These are phyloP conservation scores for Colletotrichum orchidophilum DNA, from an alignment of 2,329 filamentous ascomycete genomes.

Conservation along the genomic window DNA sequence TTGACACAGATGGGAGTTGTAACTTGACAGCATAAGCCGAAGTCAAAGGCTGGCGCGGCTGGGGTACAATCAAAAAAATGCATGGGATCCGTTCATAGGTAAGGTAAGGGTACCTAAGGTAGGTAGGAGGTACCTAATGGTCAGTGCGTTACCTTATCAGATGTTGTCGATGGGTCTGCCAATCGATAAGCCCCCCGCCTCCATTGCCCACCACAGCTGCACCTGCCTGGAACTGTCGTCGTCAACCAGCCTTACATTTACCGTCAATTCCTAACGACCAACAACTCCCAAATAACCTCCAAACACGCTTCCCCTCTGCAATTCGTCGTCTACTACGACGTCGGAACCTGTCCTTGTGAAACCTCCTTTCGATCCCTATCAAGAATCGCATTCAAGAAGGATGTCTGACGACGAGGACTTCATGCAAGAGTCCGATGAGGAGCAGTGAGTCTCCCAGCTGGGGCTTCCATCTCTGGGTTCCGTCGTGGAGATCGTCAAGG, in stretches of 20 bases:
- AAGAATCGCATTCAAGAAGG: slow-evolving; percentile 28
- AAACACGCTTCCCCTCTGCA: background rate
- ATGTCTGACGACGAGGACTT: slow-evolving; percentile 64
- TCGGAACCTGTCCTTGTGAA: no score
- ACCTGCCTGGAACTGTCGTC: slow-evolving; percentile 11
- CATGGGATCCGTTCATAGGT: background rate
- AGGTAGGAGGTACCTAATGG: no score
- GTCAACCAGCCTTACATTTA: background rate
- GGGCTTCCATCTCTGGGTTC: background rate
- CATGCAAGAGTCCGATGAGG: slow-evolving; percentile 59
- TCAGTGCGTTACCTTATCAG: slow-evolving; percentile 3
- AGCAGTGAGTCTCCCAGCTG: slow-evolving; percentile 45
- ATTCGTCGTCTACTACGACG: background rate
- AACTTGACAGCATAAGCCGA: background rate
- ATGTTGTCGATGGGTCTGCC: slow-evolving; percentile 5
- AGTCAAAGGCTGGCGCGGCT: background rate
- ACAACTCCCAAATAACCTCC: background rate
- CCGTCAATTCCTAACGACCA: background rate
- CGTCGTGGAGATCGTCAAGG: background rate
- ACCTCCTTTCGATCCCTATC: no score
- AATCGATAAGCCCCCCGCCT: slow-evolving; percentile 35
- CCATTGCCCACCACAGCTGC: slow-evolving; percentile 2
- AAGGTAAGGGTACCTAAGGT: no score
- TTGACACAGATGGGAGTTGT: background rate
- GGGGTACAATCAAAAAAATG: background rate